phyloP scores from a whole-genome alignment of 345 rosid species.

The Rhodomyrtus tomentosa region DNA sequence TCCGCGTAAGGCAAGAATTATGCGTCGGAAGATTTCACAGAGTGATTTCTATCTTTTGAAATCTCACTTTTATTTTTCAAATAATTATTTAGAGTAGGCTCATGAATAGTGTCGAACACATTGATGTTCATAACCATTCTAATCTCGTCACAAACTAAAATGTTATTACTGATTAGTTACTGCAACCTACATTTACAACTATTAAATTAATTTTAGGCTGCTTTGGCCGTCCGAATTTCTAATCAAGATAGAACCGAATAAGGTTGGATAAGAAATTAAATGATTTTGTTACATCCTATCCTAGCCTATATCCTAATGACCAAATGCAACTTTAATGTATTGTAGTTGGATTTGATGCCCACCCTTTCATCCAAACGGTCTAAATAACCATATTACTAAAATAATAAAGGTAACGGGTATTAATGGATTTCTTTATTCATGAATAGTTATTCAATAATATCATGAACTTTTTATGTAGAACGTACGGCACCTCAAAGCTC shows the following conservation, averaged over 20 bases:
- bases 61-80: too few relatives aligned
- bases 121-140: neutral
- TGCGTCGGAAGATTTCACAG: neutral
- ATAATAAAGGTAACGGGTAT: neutral
- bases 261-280: too few relatives aligned
- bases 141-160: neutral
- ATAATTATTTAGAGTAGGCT: neutral
- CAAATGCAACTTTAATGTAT: too few relatives aligned
- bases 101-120: neutral
- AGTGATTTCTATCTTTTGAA: neutral
- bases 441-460: neutral
- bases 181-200: too few relatives aligned
- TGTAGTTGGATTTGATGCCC: neutral
- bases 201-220: neutral
- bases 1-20: neutral
- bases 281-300: too few relatives aligned
- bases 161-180: neutral
- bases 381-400: neutral
- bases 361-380: fast-evolving
- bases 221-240: too few relatives aligned
- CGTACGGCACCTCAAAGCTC: neutral
- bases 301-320: too few relatives aligned
- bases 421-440: neutral
- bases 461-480: neutral
- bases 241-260: too few relatives aligned